Evolutionary conservation across 139 green algal genomes (phyloP).

Genomic region (Picochlorum sp.): DNA sequence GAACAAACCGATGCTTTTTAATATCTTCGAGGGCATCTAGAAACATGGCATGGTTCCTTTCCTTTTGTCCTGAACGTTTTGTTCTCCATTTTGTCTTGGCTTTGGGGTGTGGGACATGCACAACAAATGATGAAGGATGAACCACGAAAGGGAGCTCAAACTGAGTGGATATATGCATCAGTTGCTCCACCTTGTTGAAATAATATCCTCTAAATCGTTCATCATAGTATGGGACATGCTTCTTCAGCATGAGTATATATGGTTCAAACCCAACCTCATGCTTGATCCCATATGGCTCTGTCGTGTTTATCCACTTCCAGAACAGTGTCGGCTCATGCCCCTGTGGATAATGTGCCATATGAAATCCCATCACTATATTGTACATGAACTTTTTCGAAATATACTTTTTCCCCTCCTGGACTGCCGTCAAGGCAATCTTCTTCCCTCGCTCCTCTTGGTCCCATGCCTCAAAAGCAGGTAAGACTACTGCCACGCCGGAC

Average conservation of each 20-base stretch:
- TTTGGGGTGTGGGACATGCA: constrained; percentile 33
- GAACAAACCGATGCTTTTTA: constrained; percentile 20
- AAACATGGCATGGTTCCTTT: constrained; percentile 27
- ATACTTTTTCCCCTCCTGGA: constrained; percentile 23
- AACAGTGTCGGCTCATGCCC: constrained; percentile 27
- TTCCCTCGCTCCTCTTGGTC: constrained; percentile 16
- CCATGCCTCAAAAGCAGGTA: constrained; percentile 32
- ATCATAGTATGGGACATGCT: constrained; percentile 29
- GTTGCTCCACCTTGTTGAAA: constrained; percentile 37
- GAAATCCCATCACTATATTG: constrained; percentile 27
- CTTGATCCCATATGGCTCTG: constrained; percentile 16
- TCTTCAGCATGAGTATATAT: constrained; percentile 28
- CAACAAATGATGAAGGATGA: constrained; percentile 33
- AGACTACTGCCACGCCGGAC: constrained; percentile 16
- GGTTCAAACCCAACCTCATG: constrained; percentile 32
- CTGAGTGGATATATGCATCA: constrained; percentile 30
- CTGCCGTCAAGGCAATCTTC: constrained; percentile 14
- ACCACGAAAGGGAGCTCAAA: constrained; percentile 27
- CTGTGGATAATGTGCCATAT: constrained; percentile 26
- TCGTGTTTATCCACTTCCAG: constrained; percentile 22
- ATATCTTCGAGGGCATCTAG: constrained; percentile 25
- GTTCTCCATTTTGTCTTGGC: constrained; percentile 27
- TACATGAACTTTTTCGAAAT: constrained; percentile 23
- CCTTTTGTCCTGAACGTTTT: constrained; percentile 23
- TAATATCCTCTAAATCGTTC: constrained; percentile 35